A percentile compares a stretch with the other conserved stretches of the same genome.
Evolutionary conservation across 1,284 basidiomycete genomes (phyloP).

Genomic region (Omphalotus olearius): DNA sequence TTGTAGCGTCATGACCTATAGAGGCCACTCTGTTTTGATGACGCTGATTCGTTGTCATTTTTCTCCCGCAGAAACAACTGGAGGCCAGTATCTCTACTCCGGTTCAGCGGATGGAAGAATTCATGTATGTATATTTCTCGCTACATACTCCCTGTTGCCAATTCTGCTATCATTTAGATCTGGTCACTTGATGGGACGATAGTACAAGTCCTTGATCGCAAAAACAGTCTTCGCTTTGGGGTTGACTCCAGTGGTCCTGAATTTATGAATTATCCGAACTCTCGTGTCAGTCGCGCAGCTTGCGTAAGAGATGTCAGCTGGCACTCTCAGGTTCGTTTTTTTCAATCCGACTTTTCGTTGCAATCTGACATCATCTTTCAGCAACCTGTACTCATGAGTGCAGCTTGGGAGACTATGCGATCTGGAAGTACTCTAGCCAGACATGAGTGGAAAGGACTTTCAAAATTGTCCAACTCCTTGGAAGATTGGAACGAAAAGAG

Average conservation of each 20-base stretch:
- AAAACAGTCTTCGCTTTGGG: constrained; percentile 68
- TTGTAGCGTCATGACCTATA: constrained; percentile 93
- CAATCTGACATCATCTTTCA: constrained; percentile 24
- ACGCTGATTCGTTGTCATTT: constrained; percentile 97
- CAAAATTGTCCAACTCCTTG: constrained; percentile 61
- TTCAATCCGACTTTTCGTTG: background rate
- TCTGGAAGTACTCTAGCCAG: constrained; percentile 75
- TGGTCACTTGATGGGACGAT: constrained; percentile 91
- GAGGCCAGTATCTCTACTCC: constrained; percentile 90
- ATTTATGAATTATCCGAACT: constrained; percentile 20
- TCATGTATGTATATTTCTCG: constrained; percentile 51
- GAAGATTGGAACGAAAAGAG: constrained; percentile 75
- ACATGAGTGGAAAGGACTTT: constrained; percentile 92
- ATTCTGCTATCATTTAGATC: constrained; percentile 49
- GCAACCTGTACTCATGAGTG: constrained; percentile 90
- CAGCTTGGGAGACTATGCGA: constrained; percentile 75
- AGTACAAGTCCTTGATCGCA: constrained; percentile 82
- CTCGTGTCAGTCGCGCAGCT: constrained; percentile 27
- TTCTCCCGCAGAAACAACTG: constrained; percentile 88
- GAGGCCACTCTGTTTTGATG: constrained; percentile 88
- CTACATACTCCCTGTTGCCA: background rate
- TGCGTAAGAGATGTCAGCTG: constrained; percentile 92
- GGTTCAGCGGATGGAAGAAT: constrained; percentile 82
- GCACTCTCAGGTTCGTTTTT: constrained; percentile 60
- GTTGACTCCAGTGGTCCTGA: constrained; percentile 63